Evolutionary conservation across 2,329 filamentous ascomycete genomes (phyloP).

Genomic region (Venturia effusa): DNA sequence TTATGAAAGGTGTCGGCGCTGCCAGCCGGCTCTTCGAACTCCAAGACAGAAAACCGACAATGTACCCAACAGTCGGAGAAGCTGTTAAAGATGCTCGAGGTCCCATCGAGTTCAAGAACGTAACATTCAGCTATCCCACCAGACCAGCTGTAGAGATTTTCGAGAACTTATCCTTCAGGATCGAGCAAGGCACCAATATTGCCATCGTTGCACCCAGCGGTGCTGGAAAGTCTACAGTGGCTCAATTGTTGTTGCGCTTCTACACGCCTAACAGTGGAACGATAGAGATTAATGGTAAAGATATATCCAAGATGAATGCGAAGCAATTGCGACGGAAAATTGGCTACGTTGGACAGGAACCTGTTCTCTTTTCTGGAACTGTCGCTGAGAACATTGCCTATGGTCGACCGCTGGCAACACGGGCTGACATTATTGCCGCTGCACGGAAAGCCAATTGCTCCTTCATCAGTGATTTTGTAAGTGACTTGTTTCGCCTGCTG

Average conservation of each 20-base stretch:
- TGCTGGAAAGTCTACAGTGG: conserved; percentile 92
- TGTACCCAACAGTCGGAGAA: conserved; percentile 73
- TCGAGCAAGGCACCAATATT: conserved; percentile 86
- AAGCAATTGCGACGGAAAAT: conserved; percentile 89
- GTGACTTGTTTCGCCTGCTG: conserved; percentile 19
- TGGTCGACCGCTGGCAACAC: conserved; percentile 67
- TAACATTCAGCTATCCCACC: conserved; percentile 87
- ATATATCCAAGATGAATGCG: conserved; percentile 78
- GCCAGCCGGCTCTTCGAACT: conserved; percentile 94
- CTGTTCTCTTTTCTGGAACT: conserved; percentile 78
- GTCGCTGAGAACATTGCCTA: conserved; percentile 89
- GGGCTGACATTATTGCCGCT: conserved; percentile 72
- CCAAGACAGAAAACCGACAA: conserved; percentile 77
- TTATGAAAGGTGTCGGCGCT: conserved; percentile 98
- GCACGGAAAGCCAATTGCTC: conserved; percentile 89
- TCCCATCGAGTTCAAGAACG: conserved; percentile 75
- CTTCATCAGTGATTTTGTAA: conserved; percentile 86
- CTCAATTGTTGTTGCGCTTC: conserved; percentile 81
- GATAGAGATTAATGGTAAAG: conserved; percentile 74
- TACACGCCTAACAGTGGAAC: conserved; percentile 70
- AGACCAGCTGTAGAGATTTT: conserved; percentile 88
- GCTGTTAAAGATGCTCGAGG: conserved; percentile 78
- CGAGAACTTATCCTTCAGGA: conserved; percentile 76
- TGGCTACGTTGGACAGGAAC: conserved; percentile 90
- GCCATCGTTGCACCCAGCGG: conserved; percentile 94